These are phyloP conservation scores for Mycena filopes DNA, from an alignment of 768 basidiomycete genomes.

Conservation along the genomic window DNA sequence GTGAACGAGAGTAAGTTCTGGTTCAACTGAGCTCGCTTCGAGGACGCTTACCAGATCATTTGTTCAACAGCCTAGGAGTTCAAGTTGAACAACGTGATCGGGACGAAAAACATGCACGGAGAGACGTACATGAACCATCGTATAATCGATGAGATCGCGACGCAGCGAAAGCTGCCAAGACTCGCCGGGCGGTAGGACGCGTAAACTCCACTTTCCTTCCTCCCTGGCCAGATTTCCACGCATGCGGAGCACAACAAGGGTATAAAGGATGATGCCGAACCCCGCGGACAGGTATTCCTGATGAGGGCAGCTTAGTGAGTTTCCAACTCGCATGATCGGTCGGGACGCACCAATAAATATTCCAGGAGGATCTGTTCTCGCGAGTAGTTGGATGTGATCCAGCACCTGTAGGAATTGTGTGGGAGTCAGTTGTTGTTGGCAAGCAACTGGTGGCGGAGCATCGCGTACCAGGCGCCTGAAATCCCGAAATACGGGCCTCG, in stretches of 20 bases:
- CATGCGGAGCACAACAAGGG: slow-evolving; percentile 39
- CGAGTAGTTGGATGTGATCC: slow-evolving; percentile 56
- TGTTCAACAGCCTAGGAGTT: slow-evolving; percentile 23
- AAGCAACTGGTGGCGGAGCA: not conserved
- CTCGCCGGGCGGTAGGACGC: slow-evolving; percentile 32
- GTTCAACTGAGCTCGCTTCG: not conserved
- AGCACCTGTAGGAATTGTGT: slow-evolving; percentile 41
- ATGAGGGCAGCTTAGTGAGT: not conserved
- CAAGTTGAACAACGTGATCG: too few relatives aligned
- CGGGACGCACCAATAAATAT: slow-evolving; percentile 54
- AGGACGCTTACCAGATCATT: slow-evolving; percentile 39
- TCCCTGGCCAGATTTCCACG: slow-evolving; percentile 39
- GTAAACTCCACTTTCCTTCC: slow-evolving; percentile 35
- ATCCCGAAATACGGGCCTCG: slow-evolving; percentile 57
- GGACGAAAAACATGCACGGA: too few relatives aligned
- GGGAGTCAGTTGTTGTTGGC: not conserved
- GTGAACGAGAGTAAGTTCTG: not conserved
- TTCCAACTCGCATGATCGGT: not conserved
- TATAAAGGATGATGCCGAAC: slow-evolving; percentile 37
- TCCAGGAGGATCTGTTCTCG: slow-evolving; percentile 51
- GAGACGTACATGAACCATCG: slow-evolving; percentile 35
- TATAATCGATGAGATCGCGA: slow-evolving; percentile 38
- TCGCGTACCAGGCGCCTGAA: slow-evolving; percentile 52
- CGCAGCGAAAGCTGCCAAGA: slow-evolving; percentile 36
- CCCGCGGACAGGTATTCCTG: slow-evolving; percentile 43